Conservation (phyloP, 768 basidiomycete species). For the Tulasnella sp. region DNA sequence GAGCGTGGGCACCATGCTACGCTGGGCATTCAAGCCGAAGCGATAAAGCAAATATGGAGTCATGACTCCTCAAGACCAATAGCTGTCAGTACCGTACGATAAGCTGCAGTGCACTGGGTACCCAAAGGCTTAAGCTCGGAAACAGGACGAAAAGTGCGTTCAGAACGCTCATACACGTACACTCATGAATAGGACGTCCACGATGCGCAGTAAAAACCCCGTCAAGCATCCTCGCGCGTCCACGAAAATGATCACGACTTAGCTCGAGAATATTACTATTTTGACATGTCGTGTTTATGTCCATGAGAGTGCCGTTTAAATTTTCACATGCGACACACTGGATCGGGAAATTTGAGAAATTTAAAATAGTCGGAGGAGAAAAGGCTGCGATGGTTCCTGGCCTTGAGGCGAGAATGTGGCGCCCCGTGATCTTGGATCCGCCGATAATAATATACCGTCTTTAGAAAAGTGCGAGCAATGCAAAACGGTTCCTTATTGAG, state of each 20-base stretch:
- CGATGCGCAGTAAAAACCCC: neutral
- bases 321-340: neutral
- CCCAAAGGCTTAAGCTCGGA: neutral
- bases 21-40: neutral
- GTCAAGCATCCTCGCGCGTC: neutral
- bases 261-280: no score
- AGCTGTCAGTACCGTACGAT: neutral
- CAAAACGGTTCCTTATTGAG: neutral
- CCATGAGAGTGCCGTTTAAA: neutral
- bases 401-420: neutral
- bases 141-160: neutral
- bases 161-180: neutral
- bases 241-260: neutral
- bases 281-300: neutral
- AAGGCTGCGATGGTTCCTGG: neutral
- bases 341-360: neutral
- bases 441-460: neutral
- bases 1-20: neutral
- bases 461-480: neutral
- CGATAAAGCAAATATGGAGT: neutral
- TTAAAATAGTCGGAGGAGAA: neutral
- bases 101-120: neutral
- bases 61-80: neutral
- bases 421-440: neutral
- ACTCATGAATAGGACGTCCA: neutral